Evolutionary conservation across 2,329 filamentous ascomycete species (phyloP).

Genomic region (Pyricularia pennisetigena): DNA sequence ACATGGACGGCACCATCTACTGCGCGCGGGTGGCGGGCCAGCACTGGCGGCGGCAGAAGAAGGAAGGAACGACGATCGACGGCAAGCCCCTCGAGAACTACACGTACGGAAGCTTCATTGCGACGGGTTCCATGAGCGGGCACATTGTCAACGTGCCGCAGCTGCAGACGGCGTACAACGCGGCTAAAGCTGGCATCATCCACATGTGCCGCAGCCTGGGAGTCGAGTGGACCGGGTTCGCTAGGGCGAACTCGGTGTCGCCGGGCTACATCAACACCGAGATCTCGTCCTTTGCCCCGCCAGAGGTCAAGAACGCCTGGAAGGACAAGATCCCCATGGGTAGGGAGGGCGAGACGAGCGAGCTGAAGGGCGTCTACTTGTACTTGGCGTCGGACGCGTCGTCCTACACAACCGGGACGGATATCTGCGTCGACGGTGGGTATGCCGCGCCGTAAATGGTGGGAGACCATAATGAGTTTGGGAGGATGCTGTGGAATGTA

Average conservation of each 20-base stretch:
- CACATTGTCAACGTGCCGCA: slow-evolving; percentile 73
- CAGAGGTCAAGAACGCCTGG: slow-evolving; percentile 63
- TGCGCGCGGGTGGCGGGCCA: slow-evolving; percentile 60
- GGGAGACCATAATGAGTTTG: neutral
- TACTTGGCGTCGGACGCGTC: slow-evolving; percentile 75
- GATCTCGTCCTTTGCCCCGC: slow-evolving; percentile 54
- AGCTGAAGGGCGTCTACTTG: slow-evolving; percentile 75
- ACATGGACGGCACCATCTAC: slow-evolving; percentile 71
- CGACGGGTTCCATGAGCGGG: slow-evolving; percentile 69
- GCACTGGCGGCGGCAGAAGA: slow-evolving; percentile 62
- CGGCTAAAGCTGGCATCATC: slow-evolving; percentile 56
- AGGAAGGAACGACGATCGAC: slow-evolving; percentile 52
- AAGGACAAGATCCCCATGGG: slow-evolving; percentile 73
- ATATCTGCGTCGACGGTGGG: slow-evolving; percentile 68
- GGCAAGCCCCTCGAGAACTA: slow-evolving; percentile 53
- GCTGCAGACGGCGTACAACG: slow-evolving; percentile 64
- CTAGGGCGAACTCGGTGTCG: slow-evolving; percentile 61
- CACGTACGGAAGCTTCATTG: slow-evolving; percentile 60
- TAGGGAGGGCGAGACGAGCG: slow-evolving; percentile 60
- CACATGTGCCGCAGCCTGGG: slow-evolving; percentile 59
- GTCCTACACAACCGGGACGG: slow-evolving; percentile 70
- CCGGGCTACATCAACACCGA: slow-evolving; percentile 71
- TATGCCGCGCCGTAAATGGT: slow-evolving; percentile 43
- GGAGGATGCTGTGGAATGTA: neutral
- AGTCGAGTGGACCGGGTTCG: slow-evolving; percentile 69